Evolutionary conservation across 208 protist species (phyloP).

Genomic region (Porcisia deanei): DNA sequence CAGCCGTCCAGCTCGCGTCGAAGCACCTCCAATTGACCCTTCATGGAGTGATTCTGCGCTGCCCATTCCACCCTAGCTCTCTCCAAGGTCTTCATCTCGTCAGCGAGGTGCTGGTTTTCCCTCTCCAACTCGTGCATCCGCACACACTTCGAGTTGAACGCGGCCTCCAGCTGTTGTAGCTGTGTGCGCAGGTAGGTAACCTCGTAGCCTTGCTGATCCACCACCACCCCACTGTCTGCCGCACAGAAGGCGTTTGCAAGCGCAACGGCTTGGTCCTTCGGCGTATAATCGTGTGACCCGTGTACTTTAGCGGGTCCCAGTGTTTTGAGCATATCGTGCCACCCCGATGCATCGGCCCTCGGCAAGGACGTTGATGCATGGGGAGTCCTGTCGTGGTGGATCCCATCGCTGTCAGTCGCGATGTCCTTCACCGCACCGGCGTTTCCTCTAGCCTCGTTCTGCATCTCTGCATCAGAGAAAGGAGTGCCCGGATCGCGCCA

Average conservation of each 20-base stretch:
- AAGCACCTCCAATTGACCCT: conserved; percentile 48
- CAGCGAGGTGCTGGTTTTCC: conserved; percentile 52
- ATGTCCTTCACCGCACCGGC: not conserved
- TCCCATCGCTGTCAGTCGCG: not conserved
- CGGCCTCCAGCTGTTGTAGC: conserved; percentile 83
- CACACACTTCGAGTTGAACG: conserved; percentile 85
- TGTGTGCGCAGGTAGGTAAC: conserved; percentile 77
- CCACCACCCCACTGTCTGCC: conserved; percentile 23
- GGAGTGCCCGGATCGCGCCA: not conserved
- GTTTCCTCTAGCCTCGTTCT: not conserved
- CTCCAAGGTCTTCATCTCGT: conserved; percentile 47
- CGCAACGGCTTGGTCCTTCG: not conserved
- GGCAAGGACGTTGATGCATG: not conserved
- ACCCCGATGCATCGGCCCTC: not conserved
- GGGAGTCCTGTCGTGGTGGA: not conserved
- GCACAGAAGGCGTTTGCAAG: not conserved
- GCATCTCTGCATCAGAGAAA: not conserved
- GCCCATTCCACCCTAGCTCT: conserved; percentile 33
- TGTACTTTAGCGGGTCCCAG: not conserved
- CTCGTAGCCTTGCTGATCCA: conserved; percentile 81
- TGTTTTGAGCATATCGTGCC: no score
- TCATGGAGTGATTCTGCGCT: conserved; percentile 37
- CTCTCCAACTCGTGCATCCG: conserved; percentile 74
- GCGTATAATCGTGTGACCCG: not conserved
- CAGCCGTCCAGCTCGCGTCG: conserved; percentile 72